These are phyloP conservation scores for Ophiostoma novo-ulmi DNA, from an alignment of 2,329 filamentous ascomycete genomes.

Conservation along the genomic window DNA sequence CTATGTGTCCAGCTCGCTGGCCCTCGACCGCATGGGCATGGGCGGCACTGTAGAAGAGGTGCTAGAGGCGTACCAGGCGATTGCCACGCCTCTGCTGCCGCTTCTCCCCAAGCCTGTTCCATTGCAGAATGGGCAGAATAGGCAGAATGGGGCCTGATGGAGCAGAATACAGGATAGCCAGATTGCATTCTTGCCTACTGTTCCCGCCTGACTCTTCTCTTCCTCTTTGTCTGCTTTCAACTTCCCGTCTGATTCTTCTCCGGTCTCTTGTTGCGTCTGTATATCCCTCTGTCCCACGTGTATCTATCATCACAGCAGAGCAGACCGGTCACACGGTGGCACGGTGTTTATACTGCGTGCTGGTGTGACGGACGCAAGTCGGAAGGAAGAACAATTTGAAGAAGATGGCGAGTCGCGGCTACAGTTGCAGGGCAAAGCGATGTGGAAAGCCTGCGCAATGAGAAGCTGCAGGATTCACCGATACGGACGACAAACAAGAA, in stretches of 20 bases:
- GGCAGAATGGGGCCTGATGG: not conserved
- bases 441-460: not conserved
- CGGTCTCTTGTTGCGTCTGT: not conserved
- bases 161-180: not conserved
- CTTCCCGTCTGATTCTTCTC: not conserved
- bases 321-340: not conserved
- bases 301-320: not conserved
- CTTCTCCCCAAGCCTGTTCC: constrained; percentile 40
- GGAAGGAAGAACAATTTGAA: not conserved
- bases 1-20: constrained; percentile 89
- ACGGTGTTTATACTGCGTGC: not conserved
- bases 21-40: constrained; percentile 65
- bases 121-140: not conserved
- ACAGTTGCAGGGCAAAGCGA: no score
- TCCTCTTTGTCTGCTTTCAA: not conserved
- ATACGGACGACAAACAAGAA: not conserved
- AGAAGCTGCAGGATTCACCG: not conserved
- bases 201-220: not conserved
- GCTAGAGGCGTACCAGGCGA: constrained; percentile 75
- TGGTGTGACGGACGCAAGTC: not conserved
- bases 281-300: not conserved
- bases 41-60: constrained; percentile 87
- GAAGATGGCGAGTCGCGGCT: not conserved
- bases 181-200: not conserved
- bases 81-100: constrained; percentile 64